Base-by-base conservation (phyloP, 75 land plant genomes). In the Chamaecyparis obtusa region DNA sequence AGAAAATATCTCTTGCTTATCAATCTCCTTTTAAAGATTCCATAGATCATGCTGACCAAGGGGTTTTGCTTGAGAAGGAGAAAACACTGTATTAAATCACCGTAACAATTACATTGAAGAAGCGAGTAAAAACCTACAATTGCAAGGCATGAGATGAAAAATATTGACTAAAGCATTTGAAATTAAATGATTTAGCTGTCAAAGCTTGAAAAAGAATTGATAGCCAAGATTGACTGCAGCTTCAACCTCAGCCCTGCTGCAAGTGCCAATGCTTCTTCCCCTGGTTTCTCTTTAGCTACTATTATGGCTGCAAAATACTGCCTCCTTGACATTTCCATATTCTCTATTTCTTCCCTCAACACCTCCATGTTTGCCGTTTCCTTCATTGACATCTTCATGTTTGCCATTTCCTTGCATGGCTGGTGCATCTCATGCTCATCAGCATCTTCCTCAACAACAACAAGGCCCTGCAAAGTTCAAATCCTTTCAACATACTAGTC, bases 231-330 rank as follows among this genome's bases (percentile, higher is more conserved):
- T n/a, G 83, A 46, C 35, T 88, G 57, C 57, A 90, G 86, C 88
- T 88, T 51, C 86, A 33, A 84, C 48, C 92, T 60, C 37, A 88
- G 80, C 56, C 86, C 88, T 30, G 87, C 91, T 80, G 83, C 92
- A 83, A 91, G 84, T 44, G 76, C 44, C 56, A 91, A 60, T 35
- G 92, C 54, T 84, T 91, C 92, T 33, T 85, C 89, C 32, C 87
- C 74, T n/a, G 92, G 92, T 76, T 91, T 88, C 43, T 91, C 84
- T 84, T 89, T 89, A 0, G 93, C 92, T 32, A 86, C 91, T 55
- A 88, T 91, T 13, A 92, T 72, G 33, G 92, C 90, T 86, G 92
- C 93, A 41, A 91, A 74, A 74, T 92, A 92, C 74, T 90, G 76
- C 60, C 92, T 86, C 19, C 87, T 88, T 24, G 80, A 71, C 79